Percentiles rank a stretch among this genome's conserved stretches.
Evolutionary conservation across 1,284 basidiomycete genomes (phyloP).

Genomic region (Amylostereum areolatum): DNA sequence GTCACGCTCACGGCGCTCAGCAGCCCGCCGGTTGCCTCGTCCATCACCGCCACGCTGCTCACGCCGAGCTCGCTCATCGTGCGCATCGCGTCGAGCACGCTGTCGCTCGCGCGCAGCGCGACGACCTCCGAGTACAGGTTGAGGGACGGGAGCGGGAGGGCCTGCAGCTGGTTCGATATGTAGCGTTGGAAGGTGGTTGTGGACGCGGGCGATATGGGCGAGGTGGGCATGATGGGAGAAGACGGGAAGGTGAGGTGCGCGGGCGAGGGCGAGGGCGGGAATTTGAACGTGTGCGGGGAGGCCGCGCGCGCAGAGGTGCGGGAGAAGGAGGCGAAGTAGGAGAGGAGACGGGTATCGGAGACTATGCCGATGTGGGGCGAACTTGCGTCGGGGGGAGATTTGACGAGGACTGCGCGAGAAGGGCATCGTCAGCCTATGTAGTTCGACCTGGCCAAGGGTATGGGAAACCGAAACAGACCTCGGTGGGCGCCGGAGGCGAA

Average conservation of each 20-base stretch:
- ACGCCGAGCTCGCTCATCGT: conserved; percentile 78
- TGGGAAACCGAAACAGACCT: conserved; percentile 31
- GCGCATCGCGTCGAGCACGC: conserved; percentile 70
- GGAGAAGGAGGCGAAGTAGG: conserved; percentile 57
- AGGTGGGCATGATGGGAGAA: conserved; percentile 6
- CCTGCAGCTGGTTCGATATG: conserved; percentile 49
- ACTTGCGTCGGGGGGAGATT: conserved; percentile 26
- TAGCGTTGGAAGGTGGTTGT: conserved; percentile 35
- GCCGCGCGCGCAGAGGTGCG: conserved; percentile 17
- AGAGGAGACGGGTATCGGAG: conserved; percentile 54
- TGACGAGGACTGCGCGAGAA: conserved; percentile 41
- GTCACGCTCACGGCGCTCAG: conserved; percentile 74
- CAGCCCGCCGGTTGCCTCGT: conserved; percentile 53
- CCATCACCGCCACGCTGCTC: conserved; percentile 69
- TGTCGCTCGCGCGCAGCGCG: conserved; percentile 46
- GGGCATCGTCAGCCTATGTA: neutral
- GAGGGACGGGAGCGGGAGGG: conserved; percentile 59
- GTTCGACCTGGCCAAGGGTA: neutral
- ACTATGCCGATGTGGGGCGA: conserved; percentile 46
- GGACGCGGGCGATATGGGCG: conserved; percentile 8
- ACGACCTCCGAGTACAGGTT: conserved; percentile 57
- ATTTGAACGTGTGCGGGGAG: conserved; percentile 12
- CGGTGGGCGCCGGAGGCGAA: conserved; percentile 68
- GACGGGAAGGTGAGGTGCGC: conserved; percentile 1
- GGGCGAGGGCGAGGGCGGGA: conserved; percentile 2